These are phyloP conservation scores for Durotheca rogersii DNA, from an alignment of 495 filamentous ascomycete genomes.

Conservation along the genomic window DNA sequence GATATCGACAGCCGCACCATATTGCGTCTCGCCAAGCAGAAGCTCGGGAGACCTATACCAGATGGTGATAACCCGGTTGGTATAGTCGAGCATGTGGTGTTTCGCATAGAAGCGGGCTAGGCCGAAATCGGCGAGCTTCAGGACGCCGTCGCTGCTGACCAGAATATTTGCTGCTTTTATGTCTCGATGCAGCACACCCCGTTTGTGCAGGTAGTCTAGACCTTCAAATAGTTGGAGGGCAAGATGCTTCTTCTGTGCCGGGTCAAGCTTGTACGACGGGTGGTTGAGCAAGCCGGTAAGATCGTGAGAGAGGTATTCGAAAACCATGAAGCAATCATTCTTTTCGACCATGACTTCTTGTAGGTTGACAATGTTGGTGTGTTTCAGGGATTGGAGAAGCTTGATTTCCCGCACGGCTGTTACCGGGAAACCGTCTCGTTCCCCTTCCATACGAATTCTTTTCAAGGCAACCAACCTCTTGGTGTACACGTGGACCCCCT, in stretches of 20 bases:
- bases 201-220: slow-evolving; percentile 88
- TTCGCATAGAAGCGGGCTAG: slow-evolving; percentile 97
- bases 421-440: slow-evolving; percentile 95
- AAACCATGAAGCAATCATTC: slow-evolving; percentile 99
- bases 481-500: slow-evolving; percentile 94
- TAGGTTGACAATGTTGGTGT: slow-evolving; percentile 83
- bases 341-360: slow-evolving; percentile 97
- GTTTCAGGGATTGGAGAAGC: slow-evolving; percentile 88
- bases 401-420: slow-evolving; percentile 97
- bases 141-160: slow-evolving; percentile 78
- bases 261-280: slow-evolving; percentile 83
- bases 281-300: slow-evolving; percentile 75
- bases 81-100: slow-evolving; percentile 90
- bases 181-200: slow-evolving; percentile 92
- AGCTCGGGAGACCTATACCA: slow-evolving; percentile 97
- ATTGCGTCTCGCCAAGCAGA: slow-evolving; percentile 88
- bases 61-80: slow-evolving; percentile 96
- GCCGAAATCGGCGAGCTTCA: slow-evolving; percentile 96
- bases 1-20: slow-evolving; percentile 92
- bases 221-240: slow-evolving; percentile 93
- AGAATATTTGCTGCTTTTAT: slow-evolving; percentile 95
- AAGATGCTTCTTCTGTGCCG: slow-evolving; percentile 89
- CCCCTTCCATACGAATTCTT: slow-evolving; percentile 84
- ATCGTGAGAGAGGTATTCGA: slow-evolving; percentile 97
- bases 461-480: slow-evolving; percentile 89